Conservation (phyloP, 139 green algal genomes). For the Asterochloris sp. region DNA sequence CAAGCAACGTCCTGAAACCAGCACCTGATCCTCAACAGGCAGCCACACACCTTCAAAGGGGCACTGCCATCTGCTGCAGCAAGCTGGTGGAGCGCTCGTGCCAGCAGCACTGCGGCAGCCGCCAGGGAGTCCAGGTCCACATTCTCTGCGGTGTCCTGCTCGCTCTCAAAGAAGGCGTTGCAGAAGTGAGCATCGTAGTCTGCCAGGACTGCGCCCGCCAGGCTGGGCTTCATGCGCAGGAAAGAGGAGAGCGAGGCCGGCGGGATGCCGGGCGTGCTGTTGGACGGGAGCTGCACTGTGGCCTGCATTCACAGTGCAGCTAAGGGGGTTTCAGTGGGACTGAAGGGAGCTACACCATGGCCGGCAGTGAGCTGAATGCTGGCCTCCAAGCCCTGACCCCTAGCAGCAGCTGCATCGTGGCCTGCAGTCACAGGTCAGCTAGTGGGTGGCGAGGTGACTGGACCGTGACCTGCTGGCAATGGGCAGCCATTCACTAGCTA, state of each 20-base stretch:
- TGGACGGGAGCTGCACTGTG: constrained; percentile 14
- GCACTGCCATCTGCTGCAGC: constrained; percentile 11
- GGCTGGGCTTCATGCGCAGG: constrained; percentile 41
- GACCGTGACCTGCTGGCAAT: too few relatives aligned
- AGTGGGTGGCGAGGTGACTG: too few relatives aligned
- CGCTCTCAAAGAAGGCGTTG: constrained; percentile 48
- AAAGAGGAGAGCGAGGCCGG: constrained; percentile 70
- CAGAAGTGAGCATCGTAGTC: constrained; percentile 57
- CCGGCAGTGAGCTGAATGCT: too few relatives aligned
- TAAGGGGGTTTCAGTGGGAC: too few relatives aligned
- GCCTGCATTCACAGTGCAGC: constrained; percentile 5
- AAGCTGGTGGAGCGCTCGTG: constrained; percentile 44
- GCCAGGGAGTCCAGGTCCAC: constrained; percentile 22
- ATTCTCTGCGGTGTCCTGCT: constrained; percentile 36
- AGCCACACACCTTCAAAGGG: background rate
- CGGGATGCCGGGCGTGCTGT: constrained; percentile 56
- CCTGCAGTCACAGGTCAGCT: too few relatives aligned
- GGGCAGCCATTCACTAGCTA: too few relatives aligned
- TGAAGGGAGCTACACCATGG: too few relatives aligned
- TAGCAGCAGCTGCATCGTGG: too few relatives aligned
- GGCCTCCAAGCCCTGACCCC: too few relatives aligned
- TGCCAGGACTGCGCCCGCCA: constrained; percentile 51
- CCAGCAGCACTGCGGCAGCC: constrained; percentile 41
- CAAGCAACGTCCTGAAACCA: background rate
- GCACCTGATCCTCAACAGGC: background rate